A percentile compares a stretch with the other conserved stretches of the same genome.
These are phyloP conservation scores for Malbranchea zuffiana DNA, from an alignment of 2,329 filamentous ascomycete genomes.

Conservation along the genomic window DNA sequence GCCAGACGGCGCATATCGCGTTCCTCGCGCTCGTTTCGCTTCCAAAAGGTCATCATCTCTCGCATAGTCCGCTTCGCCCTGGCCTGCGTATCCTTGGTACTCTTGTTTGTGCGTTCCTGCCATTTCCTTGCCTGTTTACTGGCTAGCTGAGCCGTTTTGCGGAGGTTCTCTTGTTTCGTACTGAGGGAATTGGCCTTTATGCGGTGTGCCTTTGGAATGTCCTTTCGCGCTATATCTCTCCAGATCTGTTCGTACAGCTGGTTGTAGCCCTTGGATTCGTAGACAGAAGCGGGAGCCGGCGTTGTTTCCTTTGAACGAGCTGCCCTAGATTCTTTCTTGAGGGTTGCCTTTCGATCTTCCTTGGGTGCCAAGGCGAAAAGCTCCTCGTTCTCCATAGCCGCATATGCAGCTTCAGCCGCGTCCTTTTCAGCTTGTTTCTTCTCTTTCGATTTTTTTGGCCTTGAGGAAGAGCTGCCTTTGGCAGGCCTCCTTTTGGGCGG, in stretches of 20 bases:
- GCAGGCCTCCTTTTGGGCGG: conserved; percentile 45
- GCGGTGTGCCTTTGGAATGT: conserved; percentile 84
- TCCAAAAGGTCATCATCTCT: conserved; percentile 99
- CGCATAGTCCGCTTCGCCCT: conserved; percentile 96
- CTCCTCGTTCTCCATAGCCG: conserved; percentile 46
- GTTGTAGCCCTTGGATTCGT: conserved; percentile 85
- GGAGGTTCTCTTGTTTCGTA: conserved; percentile 86
- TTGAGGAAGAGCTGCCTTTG: conserved; percentile 39
- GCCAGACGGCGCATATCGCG: conserved; percentile 87
- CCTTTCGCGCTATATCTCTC: conserved; percentile 86
- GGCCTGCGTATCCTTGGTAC: conserved; percentile 92
- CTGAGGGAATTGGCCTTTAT: conserved; percentile 75
- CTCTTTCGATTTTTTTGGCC: conserved; percentile 79
- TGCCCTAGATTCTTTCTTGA: conserved; percentile 35
- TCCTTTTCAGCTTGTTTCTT: conserved; percentile 60
- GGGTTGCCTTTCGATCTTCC: conserved; percentile 41
- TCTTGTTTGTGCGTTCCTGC: conserved; percentile 97
- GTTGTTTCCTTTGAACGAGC: conserved; percentile 34
- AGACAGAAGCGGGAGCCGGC: conserved; percentile 49
- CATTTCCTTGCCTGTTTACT: conserved; percentile 95
- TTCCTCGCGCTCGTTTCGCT: conserved; percentile 94
- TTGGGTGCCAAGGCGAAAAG: conserved; percentile 44
- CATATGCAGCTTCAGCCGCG: conserved; percentile 77
- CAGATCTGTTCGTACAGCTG: conserved; percentile 97
- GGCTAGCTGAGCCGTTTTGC: conserved; percentile 92